Evolutionary conservation across 441 rosid species (phyloP), one percentile per base, ranked within the genome.

Genomic region (Populus tomentosa): DNA sequence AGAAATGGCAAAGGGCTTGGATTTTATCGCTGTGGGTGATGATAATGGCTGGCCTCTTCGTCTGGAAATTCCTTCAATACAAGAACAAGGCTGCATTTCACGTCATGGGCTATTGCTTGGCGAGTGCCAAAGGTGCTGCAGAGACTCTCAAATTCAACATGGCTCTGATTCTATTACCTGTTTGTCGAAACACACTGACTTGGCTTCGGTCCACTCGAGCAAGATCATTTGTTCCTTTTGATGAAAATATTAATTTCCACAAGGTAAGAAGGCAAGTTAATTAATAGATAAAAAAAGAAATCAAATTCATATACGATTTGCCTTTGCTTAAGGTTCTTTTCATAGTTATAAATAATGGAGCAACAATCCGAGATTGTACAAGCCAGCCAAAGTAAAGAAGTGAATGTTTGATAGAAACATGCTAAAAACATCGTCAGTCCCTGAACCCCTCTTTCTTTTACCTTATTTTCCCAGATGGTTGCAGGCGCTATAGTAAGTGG

Each of bases 101-200:
- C 0, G 94, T 91, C 26, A 90, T 90, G 98, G 97, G 99, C 20
- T 87, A 94, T 75, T 96, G 99, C 79, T 70, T 96, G 77, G 75
- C 90, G 18, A 81, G 89, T 6, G 98, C 99, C 74, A 96, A 96
- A 87, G 99, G 98, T 28, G 94, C 98, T 26, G 99, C 97, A 2
- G 99, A 96, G 88, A 96, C 97, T 61, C 92, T 96, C 67, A 96
- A 96, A 86, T 86, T 96, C 85, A 96, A 96, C 80, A 94, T 96
- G 99, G 99, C 99, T 81, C 86, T 96, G 7, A 84, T 96, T 79
- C 90, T 96, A 13, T 79, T 96, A 53, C 98, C 99, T 0, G 99
- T 94, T 14, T 96, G 99, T 84, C 88, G 99, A 62, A 96, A 94
- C 83, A 91, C 97, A 8, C 84, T 96, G 81, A 96, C 99, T 26